Evolutionary conservation across 2,329 filamentous ascomycete species (phyloP).

Genomic region (Stagonosporopsis cucurbitacearum): DNA sequence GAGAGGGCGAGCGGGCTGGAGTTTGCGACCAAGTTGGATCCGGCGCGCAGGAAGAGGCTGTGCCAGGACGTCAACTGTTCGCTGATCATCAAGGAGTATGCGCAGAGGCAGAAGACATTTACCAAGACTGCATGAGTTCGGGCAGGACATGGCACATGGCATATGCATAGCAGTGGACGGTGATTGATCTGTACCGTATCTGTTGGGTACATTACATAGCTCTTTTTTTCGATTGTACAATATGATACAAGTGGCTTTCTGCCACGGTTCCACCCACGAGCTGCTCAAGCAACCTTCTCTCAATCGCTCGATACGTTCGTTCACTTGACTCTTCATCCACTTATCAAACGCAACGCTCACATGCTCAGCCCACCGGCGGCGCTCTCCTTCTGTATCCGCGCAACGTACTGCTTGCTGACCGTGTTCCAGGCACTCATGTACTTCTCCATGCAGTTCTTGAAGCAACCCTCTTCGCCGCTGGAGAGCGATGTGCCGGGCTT

Average conservation of each 20-base stretch:
- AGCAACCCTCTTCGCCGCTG: slow-evolving; percentile 57
- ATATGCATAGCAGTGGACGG: slow-evolving; percentile 19
- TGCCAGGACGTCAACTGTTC: slow-evolving; percentile 88
- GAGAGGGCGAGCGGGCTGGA: slow-evolving; percentile 92
- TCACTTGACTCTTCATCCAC: not conserved
- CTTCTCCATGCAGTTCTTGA: slow-evolving; percentile 62
- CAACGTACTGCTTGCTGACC: slow-evolving; percentile 58
- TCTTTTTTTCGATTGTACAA: slow-evolving; percentile 26
- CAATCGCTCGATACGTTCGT: not conserved
- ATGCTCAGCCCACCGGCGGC: slow-evolving; percentile 1
- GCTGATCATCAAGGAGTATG: slow-evolving; percentile 82
- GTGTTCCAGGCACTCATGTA: slow-evolving; percentile 62
- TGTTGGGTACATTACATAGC: slow-evolving; percentile 13
- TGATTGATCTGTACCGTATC: not conserved
- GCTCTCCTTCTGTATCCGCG: slow-evolving; percentile 55
- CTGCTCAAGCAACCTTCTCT: not conserved
- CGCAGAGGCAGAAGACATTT: slow-evolving; percentile 61
- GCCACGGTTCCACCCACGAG: not conserved
- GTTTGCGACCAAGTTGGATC: slow-evolving; percentile 81
- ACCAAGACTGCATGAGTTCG: slow-evolving; percentile 24
- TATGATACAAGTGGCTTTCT: slow-evolving; percentile 29
- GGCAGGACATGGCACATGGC: not conserved
- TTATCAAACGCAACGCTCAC: slow-evolving; percentile 21
- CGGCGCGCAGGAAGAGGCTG: slow-evolving; percentile 74
- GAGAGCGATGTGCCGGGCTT: slow-evolving; percentile 59